These are phyloP conservation scores for Zalerion maritima DNA, from an alignment of 495 filamentous ascomycete species.

Conservation along the genomic window DNA sequence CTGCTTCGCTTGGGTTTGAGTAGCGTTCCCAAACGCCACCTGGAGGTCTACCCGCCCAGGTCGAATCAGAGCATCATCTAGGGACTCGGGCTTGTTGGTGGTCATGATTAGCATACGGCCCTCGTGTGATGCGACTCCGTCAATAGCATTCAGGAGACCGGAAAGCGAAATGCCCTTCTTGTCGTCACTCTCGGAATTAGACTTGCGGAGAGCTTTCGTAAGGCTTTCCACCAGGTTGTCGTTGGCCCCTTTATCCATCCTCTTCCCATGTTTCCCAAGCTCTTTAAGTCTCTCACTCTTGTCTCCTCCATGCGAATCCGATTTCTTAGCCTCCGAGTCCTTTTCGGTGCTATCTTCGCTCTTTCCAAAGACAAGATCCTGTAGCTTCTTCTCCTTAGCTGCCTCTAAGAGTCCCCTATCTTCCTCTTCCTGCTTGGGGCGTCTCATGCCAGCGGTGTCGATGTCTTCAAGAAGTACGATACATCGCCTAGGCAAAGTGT, in stretches of 20 bases:
- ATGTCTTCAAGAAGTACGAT: conserved; percentile 61
- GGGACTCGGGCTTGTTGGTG: conserved; percentile 59
- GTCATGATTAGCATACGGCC: conserved; percentile 76
- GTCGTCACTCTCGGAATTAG: conserved; percentile 12
- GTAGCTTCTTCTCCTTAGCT: conserved; percentile 1
- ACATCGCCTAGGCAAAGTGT: conserved; percentile 44
- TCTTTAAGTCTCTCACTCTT: conserved; percentile 3
- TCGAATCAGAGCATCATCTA: conserved; percentile 63
- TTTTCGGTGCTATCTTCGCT: conserved; percentile 6
- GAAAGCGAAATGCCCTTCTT: conserved; percentile 50
- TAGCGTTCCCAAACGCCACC: conserved; percentile 54
- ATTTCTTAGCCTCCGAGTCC: conserved; percentile 6
- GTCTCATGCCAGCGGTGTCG: conserved; percentile 49
- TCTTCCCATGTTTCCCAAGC: conserved; percentile 2
- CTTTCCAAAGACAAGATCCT: too few species aligned
- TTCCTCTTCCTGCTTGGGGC: conserved; percentile 19
- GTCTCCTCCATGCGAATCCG: too few species aligned
- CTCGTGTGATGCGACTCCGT: conserved; percentile 70
- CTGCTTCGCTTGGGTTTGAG: conserved; percentile 42
- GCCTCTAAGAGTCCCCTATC: conserved; percentile 6
- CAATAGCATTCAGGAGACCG: conserved; percentile 69
- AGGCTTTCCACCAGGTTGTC: conserved; percentile 20
- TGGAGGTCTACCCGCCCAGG: conserved; percentile 64
- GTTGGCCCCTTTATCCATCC: conserved; percentile 4
- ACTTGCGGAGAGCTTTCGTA: conserved; percentile 18